These are phyloP conservation scores for Dryadomyces quercivorus DNA, from an alignment of 2,329 filamentous ascomycete species.

Conservation along the genomic window DNA sequence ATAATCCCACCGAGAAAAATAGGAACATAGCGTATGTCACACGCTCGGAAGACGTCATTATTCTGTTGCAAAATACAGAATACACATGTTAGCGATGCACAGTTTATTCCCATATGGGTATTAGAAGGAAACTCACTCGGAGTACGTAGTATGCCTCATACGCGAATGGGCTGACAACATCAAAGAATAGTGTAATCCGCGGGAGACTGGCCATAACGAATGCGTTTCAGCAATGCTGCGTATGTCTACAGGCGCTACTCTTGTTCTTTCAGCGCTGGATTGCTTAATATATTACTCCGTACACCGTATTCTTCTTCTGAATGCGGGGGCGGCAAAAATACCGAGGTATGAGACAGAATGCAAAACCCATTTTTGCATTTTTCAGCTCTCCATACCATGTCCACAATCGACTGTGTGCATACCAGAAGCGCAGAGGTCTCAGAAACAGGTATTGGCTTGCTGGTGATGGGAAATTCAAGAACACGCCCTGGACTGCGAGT, in stretches of 20 bases:
- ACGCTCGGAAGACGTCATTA: slow-evolving; percentile 18
- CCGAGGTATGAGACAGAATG: not conserved
- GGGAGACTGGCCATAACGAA: slow-evolving; percentile 4
- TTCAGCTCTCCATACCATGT: too few species aligned
- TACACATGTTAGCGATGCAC: slow-evolving; percentile 1
- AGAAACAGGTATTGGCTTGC: too few species aligned
- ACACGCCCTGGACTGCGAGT: too few species aligned
- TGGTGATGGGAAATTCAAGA: too few species aligned
- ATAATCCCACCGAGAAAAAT: slow-evolving; percentile 26
- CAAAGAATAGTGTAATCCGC: slow-evolving; percentile 26
- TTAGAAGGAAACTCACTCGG: slow-evolving; percentile 18
- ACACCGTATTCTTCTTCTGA: not conserved
- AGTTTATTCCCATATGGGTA: not conserved
- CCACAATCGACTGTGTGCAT: too few species aligned
- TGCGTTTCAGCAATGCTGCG: not conserved
- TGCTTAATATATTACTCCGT: too few species aligned
- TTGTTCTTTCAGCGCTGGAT: not conserved
- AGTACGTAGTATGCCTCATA: slow-evolving; percentile 26
- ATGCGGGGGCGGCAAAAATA: not conserved
- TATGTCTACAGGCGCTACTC: not conserved
- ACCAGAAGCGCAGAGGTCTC: too few species aligned
- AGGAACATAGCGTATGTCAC: slow-evolving; percentile 22
- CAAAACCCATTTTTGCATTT: too few species aligned
- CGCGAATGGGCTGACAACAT: slow-evolving; percentile 27
- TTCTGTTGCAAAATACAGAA: slow-evolving; percentile 13